These are phyloP conservation scores for Mucor velutinosus DNA, from an alignment of 371 early-diverging fungal genomes.

Conservation along the genomic window DNA sequence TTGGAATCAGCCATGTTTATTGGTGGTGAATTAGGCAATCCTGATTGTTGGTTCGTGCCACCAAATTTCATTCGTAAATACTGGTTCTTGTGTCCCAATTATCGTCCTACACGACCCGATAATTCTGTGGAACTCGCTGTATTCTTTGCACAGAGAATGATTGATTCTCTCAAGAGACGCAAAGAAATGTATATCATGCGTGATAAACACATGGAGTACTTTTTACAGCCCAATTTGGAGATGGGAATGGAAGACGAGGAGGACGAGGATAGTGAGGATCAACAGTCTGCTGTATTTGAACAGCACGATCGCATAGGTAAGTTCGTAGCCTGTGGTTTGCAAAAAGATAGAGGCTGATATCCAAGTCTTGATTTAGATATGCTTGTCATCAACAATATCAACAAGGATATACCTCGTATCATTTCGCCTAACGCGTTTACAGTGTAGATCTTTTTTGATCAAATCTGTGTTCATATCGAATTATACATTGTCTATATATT, in stretches of 20 bases:
- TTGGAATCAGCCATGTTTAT: conserved; percentile 38
- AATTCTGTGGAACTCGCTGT: conserved; percentile 27
- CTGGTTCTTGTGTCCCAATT: conserved; percentile 34
- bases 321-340: too few species aligned
- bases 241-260: background rate
- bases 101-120: conserved; percentile 23
- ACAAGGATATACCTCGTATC: conserved; percentile 19
- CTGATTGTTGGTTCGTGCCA: conserved; percentile 38
- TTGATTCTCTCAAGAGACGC: conserved; percentile 16
- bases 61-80: conserved; percentile 27
- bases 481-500: too few species aligned
- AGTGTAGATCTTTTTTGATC: conserved; percentile 2
- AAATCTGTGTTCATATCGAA: too few species aligned
- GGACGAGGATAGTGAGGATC: background rate
- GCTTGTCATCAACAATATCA: conserved; percentile 13
- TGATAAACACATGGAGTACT: conserved; percentile 11
- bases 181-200: conserved; percentile 29
- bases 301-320: conserved; percentile 5
- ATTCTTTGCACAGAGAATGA: conserved; percentile 17
- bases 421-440: conserved; percentile 22
- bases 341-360: background rate
- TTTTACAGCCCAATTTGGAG: conserved; percentile 6
- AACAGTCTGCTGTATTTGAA: background rate
- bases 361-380: conserved; percentile 2
- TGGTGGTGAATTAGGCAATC: conserved; percentile 42